Evolutionary conservation across 805 yeast species (phyloP), one percentile per base, ranked within the genome.

Genomic region (Teunomyces atbi): DNA sequence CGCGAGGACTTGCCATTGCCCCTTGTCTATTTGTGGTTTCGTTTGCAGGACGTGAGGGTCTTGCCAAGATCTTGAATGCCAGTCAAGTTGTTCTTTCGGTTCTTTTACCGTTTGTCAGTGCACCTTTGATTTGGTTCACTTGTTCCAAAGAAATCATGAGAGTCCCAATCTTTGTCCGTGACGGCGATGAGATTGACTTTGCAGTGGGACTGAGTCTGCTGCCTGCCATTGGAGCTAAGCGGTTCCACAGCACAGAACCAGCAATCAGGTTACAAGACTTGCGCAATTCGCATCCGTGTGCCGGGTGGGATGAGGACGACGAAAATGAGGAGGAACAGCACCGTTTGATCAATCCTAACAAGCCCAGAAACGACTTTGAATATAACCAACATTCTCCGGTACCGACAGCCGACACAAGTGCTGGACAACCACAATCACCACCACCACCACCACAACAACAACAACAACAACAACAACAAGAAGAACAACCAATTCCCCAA

Each of bases 41-140:
- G 4, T 65, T 78, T 6, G 77, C 86, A 52, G 97, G 97, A 3
- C 79, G 96, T 52, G 86, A 83, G 60, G 97, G 97, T 4, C 74
- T 90, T 42, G 77, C 88, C 13, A 77, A 76, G 45, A 84, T 86
- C 20, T 71, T 90, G 57, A 91, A 91, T 57, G 81, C 83, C 4
- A 81, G 89, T 39, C 97, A 90, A 65, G 97, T 90, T 20, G 84
- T 87, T 13, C 73, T 90, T 34, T 83, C 94, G 2, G 63, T 91
- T 53, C 79, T 91, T 44, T 72, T 90, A 47, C 97, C 97, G 1
- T 79, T 89, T 50, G 94, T 90, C 5, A 82, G 90, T 34, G 96
- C 96, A 0, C 97, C 97, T 18, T 72, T 90, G 58, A 83, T 89
- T 47, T 84, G 81, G 62, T 88, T 89, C 62, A 89, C 96, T 0